Conservation (phyloP, 331 rosid genomes). For the Erythrophleum ivorense region DNA sequence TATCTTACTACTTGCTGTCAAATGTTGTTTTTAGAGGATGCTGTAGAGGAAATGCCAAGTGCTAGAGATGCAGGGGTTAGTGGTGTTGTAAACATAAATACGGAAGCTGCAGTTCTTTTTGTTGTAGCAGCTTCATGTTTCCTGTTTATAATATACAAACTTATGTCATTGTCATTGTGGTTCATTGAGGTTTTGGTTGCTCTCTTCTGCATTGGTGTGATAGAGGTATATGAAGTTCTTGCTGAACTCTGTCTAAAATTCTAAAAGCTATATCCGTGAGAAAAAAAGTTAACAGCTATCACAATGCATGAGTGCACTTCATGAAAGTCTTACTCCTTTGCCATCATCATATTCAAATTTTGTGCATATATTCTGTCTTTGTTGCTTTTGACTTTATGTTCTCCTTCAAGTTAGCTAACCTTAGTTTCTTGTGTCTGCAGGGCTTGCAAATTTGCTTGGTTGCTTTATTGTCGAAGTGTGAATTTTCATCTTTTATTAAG, state of each 20-base stretch:
- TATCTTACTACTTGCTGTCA: conserved; percentile 25
- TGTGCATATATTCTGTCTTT: background rate
- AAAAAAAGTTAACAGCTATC: background rate
- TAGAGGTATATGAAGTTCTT: conserved; percentile 66
- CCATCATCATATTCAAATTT: background rate
- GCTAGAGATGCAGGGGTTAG: conserved; percentile 44
- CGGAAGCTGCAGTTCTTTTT: conserved; percentile 75
- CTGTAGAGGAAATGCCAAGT: conserved; percentile 60
- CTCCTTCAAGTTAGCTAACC: conserved; percentile 41
- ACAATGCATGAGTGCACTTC: conserved; percentile 15
- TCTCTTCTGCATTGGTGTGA: conserved; percentile 93
- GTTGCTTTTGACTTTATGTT: conserved; percentile 22
- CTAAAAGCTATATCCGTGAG: background rate
- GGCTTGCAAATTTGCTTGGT: conserved; percentile 97
- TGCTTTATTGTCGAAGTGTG: conserved; percentile 79
- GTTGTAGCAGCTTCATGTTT: conserved; percentile 87
- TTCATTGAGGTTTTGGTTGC: conserved; percentile 85
- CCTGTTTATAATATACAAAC: conserved; percentile 75
- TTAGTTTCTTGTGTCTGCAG: conserved; percentile 58
- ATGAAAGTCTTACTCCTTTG: background rate
- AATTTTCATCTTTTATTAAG: conserved; percentile 6
- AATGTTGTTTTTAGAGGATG: conserved; percentile 62
- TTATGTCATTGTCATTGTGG: conserved; percentile 71
- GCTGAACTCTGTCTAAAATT: conserved; percentile 26
- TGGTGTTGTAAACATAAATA: conserved; percentile 78